Conservation (phyloP, 805 yeast species). For the Komagataella mondaviorum region DNA sequence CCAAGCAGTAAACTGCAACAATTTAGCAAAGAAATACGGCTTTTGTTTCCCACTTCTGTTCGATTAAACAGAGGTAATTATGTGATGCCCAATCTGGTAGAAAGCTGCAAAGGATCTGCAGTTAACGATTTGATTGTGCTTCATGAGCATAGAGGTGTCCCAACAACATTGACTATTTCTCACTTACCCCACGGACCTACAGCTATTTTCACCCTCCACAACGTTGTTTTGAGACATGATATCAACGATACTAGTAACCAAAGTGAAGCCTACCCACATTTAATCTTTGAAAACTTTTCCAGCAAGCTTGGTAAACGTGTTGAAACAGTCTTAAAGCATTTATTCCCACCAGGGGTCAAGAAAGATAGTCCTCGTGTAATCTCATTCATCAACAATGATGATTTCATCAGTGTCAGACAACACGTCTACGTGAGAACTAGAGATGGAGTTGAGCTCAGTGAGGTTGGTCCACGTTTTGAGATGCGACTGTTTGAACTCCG, state of each 20-base stretch:
- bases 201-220: slow-evolving; percentile 85
- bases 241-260: slow-evolving; percentile 74
- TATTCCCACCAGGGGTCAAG: slow-evolving; percentile 96
- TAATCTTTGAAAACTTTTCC: slow-evolving; percentile 82
- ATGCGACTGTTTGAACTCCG: slow-evolving; percentile 84
- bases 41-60: slow-evolving; percentile 80
- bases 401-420: slow-evolving; percentile 88
- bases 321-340: slow-evolving; percentile 65
- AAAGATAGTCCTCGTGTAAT: slow-evolving; percentile 83
- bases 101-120: slow-evolving; percentile 69
- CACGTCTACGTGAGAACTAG: slow-evolving; percentile 86
- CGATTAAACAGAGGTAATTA: slow-evolving; percentile 90
- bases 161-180: slow-evolving; percentile 81
- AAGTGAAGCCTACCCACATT: slow-evolving; percentile 87
- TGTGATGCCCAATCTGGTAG: slow-evolving; percentile 70
- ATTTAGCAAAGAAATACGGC: slow-evolving; percentile 83
- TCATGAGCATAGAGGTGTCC: slow-evolving; percentile 98
- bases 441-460: slow-evolving; percentile 84
- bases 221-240: slow-evolving; percentile 91
- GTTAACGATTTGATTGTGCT: slow-evolving; percentile 75
- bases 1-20: slow-evolving; percentile 80
- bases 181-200: slow-evolving; percentile 99
- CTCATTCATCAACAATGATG: slow-evolving; percentile 82
- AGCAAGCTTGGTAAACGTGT: slow-evolving; percentile 75
- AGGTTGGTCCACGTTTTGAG: slow-evolving; percentile 97